These are phyloP conservation scores for Erythrobasidium yunnanense DNA, from an alignment of 768 basidiomycete genomes.

Conservation along the genomic window DNA sequence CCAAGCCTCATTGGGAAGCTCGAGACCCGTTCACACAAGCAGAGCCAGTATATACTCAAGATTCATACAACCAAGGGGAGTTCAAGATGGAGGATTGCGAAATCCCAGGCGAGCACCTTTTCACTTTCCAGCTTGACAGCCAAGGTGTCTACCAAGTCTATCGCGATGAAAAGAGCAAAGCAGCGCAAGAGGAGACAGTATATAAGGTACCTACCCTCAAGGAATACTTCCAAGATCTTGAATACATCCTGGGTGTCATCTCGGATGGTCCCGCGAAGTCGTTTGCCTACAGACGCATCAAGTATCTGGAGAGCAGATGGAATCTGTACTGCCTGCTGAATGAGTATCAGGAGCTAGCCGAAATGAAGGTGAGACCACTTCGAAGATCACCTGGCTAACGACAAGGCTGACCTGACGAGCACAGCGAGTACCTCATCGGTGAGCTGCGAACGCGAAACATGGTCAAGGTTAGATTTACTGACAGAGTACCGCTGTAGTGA, in stretches of 20 bases:
- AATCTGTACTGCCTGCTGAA: constrained; percentile 84
- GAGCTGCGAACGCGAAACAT: no score
- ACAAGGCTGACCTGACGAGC: neutral
- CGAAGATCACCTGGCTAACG: neutral
- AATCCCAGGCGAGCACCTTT: constrained; percentile 63
- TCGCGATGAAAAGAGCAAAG: constrained; percentile 28
- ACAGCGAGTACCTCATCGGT: constrained; percentile 75
- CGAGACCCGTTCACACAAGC: constrained; percentile 38
- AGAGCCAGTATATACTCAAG: constrained; percentile 33
- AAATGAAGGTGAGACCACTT: constrained; percentile 69
- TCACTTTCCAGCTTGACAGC: constrained; percentile 56
- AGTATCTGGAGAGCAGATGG: constrained; percentile 86
- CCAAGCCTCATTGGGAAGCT: constrained; percentile 86
- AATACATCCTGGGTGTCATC: constrained; percentile 79
- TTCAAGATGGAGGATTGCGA: constrained; percentile 63
- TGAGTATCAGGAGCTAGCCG: constrained; percentile 82
- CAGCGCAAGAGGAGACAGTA: constrained; percentile 47
- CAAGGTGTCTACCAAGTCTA: constrained; percentile 88
- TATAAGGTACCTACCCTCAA: constrained; percentile 73
- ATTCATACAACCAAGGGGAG: constrained; percentile 38
- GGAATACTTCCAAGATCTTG: constrained; percentile 93
- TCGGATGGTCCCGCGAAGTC: constrained; percentile 92
- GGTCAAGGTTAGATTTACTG: no score
- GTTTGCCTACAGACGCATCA: constrained; percentile 80
- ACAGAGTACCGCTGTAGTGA: no score